These are phyloP conservation scores for Fusarium tanahbumbuense DNA, from an alignment of 2,329 filamentous ascomycete species.

Conservation along the genomic window DNA sequence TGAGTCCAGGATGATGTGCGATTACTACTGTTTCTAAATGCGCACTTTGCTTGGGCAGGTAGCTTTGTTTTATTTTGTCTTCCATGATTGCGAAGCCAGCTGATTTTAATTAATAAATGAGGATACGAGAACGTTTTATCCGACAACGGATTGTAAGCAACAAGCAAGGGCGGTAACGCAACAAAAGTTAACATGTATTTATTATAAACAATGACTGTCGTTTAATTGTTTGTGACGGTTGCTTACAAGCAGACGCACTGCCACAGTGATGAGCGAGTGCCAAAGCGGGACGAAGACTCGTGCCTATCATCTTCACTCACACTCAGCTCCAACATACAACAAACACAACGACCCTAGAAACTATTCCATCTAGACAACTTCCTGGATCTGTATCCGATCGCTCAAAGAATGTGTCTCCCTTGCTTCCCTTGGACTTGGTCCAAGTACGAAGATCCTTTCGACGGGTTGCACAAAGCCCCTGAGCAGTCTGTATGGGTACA, in stretches of 20 bases:
- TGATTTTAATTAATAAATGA: background rate
- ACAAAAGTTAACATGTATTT: background rate
- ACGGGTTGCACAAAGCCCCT: constrained; percentile 52
- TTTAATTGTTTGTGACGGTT: background rate
- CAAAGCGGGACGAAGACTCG: background rate
- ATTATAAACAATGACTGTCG: background rate
- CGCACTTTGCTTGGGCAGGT: background rate
- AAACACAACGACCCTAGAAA: background rate
- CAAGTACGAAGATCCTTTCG: constrained; percentile 58
- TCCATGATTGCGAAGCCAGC: background rate
- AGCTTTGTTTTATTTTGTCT: background rate
- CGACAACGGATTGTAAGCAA: background rate
- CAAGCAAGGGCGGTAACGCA: background rate
- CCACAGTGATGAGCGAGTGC: background rate
- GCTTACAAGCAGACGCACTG: constrained; percentile 3
- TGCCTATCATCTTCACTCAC: background rate
- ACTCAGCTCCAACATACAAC: constrained; percentile 5
- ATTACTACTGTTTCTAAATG: background rate
- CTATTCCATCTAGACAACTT: background rate
- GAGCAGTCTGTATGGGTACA: constrained; percentile 58
- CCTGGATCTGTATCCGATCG: accelerated
- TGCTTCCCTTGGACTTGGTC: constrained; percentile 64
- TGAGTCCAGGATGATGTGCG: background rate
- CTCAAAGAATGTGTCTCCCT: constrained; percentile 61
- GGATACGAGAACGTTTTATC: background rate